These are phyloP conservation scores for Trifolium repens DNA, from an alignment of 306 rosid species.

Conservation along the genomic window DNA sequence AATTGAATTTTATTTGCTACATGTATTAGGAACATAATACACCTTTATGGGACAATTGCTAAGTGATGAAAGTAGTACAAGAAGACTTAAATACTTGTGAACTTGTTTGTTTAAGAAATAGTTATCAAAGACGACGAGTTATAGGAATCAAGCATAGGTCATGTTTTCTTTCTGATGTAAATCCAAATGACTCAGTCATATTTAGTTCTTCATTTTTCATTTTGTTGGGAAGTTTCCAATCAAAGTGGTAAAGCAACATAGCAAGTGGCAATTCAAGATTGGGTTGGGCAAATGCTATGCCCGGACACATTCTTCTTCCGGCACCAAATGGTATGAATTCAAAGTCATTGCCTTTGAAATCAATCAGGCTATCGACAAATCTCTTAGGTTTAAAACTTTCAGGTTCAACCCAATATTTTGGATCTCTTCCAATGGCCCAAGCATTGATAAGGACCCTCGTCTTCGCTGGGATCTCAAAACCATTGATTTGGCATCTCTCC, in stretches of 20 bases:
- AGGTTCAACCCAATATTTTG: slow-evolving; percentile 4
- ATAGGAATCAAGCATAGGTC: background rate
- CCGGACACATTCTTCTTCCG: background rate
- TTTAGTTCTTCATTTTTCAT: background rate
- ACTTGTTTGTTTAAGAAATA: too few species aligned
- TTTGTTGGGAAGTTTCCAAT: background rate
- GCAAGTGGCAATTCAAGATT: background rate
- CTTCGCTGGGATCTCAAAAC: background rate
- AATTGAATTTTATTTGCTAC: too few species aligned
- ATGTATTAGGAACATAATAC: too few species aligned
- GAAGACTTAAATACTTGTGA: too few species aligned
- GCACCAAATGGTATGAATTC: slow-evolving; percentile 10
- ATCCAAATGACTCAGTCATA: background rate
- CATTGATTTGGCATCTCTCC: slow-evolving; percentile 34
- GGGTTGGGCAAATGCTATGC: background rate
- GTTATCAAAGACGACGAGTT: background rate
- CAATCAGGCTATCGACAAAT: background rate
- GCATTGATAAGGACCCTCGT: background rate
- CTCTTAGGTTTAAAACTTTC: background rate
- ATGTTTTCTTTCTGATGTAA: background rate
- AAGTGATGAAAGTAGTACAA: too few species aligned
- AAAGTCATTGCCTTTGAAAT: background rate
- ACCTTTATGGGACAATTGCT: too few species aligned
- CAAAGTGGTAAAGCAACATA: background rate
- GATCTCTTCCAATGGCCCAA: background rate